Conservation (phyloP, 441 rosid genomes). For the Adansonia grandidieri region DNA sequence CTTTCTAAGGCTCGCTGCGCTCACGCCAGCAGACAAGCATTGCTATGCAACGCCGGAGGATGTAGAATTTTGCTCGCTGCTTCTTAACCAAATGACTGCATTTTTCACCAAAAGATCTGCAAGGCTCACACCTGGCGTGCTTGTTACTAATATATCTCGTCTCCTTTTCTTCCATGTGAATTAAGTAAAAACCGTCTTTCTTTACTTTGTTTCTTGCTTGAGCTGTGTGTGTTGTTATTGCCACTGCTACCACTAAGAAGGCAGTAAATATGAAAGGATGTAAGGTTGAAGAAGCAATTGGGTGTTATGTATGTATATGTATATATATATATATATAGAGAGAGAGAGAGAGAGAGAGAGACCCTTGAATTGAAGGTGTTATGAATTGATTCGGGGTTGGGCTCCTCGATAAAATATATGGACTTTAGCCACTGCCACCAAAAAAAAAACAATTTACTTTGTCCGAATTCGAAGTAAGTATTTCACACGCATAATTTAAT, state of each 20-base stretch:
- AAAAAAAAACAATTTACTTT: no score
- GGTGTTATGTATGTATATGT: background rate
- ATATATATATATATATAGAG: no score
- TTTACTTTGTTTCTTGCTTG: background rate
- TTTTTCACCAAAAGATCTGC: conserved; percentile 79
- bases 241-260: background rate
- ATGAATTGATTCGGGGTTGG: conserved; percentile 29
- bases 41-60: conserved; percentile 88
- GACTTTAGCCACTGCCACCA: conserved; percentile 32
- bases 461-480: no score
- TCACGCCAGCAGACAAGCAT: conserved; percentile 87
- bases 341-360: background rate
- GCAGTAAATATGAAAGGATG: conserved; percentile 11
- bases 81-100: conserved; percentile 80
- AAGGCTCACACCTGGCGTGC: conserved; percentile 49
- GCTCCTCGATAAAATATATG: conserved; percentile 22
- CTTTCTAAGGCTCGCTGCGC: conserved; percentile 45
- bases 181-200: background rate
- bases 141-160: background rate
- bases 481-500: no score
- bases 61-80: conserved; percentile 82
- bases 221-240: background rate
- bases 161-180: conserved; percentile 21
- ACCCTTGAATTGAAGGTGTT: background rate
- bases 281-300: background rate